Evolutionary conservation across 352 stramenopile genomes (phyloP).

Genomic region (Pythium rhizo-oryzae): DNA sequence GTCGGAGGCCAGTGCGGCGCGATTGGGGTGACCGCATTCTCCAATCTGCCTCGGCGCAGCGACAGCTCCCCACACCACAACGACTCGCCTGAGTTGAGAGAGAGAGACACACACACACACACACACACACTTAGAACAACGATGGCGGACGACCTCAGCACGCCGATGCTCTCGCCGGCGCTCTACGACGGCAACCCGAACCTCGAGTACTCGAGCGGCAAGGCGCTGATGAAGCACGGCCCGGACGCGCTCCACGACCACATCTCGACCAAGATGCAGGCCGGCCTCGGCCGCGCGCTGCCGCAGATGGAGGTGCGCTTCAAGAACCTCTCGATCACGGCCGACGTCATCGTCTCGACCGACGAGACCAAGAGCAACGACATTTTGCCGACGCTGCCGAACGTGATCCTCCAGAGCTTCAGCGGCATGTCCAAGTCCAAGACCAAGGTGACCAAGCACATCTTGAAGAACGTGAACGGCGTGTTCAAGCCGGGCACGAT

Average conservation of each 20-base stretch:
- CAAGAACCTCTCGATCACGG: slow-evolving; percentile 44
- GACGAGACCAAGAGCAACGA: slow-evolving; percentile 21
- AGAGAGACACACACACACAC: no score
- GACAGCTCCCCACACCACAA: no score
- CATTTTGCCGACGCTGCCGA: slow-evolving; percentile 52
- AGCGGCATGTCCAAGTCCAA: slow-evolving; percentile 38
- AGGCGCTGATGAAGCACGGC: slow-evolving; percentile 17
- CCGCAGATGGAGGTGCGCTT: slow-evolving; percentile 67
- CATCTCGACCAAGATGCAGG: slow-evolving; percentile 44
- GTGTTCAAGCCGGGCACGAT: slow-evolving; percentile 47
- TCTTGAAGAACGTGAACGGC: slow-evolving; percentile 44
- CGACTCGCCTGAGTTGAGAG: no score
- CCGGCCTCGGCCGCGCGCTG: slow-evolving; percentile 38
- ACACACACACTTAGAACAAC: no score
- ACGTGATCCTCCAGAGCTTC: slow-evolving; percentile 41
- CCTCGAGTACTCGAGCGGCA: slow-evolving; percentile 4
- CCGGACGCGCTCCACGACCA: slow-evolving; percentile 40
- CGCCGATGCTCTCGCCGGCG: neutral
- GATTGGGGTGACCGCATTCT: no score
- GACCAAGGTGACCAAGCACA: slow-evolving; percentile 39
- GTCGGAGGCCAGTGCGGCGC: no score
- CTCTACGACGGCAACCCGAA: neutral
- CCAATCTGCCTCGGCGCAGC: no score
- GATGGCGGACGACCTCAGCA: no score
- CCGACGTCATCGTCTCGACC: slow-evolving; percentile 42